phyloP scores from a whole-genome alignment of 352 stramenopile genomes.

The Globisporangium paroecandrum region DNA sequence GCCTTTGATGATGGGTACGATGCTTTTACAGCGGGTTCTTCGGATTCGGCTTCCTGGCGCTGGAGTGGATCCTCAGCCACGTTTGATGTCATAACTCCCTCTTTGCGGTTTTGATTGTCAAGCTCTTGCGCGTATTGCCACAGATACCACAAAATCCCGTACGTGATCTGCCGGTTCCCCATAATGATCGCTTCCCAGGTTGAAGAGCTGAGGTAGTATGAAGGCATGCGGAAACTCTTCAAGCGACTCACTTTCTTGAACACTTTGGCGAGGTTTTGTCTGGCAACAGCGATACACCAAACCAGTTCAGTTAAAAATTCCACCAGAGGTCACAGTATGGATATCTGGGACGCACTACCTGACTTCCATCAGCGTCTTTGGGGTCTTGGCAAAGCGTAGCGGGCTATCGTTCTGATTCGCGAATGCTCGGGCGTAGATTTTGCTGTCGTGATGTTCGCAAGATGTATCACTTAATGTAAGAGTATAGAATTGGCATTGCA shows the following conservation, averaged over 20 bases:
- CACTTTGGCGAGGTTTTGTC: conserved; percentile 31
- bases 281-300: conserved; percentile 7
- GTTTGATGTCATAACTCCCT: background rate
- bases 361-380: conserved; percentile 16
- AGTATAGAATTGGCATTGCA: background rate
- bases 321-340: background rate
- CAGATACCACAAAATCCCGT: conserved; percentile 50
- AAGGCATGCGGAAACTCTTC: conserved; percentile 11
- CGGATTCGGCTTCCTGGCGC: background rate
- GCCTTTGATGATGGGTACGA: too few relatives aligned
- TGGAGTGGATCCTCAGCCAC: background rate
- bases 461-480: background rate
- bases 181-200: conserved; percentile 36
- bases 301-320: background rate
- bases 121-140: conserved; percentile 29
- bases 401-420: background rate
- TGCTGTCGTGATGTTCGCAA: background rate
- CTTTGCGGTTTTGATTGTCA: conserved; percentile 2
- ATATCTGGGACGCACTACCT: background rate
- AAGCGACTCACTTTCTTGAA: conserved; percentile 18
- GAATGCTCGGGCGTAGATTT: conserved; percentile 6
- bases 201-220: conserved; percentile 19
- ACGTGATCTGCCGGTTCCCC: conserved; percentile 42
- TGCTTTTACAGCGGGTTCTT: background rate
- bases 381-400: conserved; percentile 3